phyloP scores from a whole-genome alignment of 148 eudicot species.

The Drosera capensis region DNA sequence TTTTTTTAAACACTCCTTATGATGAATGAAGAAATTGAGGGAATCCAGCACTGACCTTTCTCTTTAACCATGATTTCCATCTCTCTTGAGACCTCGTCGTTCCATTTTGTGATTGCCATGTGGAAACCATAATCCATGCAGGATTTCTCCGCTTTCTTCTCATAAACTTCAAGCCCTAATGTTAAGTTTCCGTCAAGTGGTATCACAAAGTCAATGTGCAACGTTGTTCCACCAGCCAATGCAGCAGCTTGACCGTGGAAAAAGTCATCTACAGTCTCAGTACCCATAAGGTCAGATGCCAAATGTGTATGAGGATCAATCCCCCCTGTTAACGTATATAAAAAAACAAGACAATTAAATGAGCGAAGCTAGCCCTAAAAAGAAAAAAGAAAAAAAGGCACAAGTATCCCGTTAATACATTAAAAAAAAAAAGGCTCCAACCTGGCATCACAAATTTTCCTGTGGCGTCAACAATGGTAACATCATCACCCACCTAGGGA shows the following conservation, averaged over 20 bases:
- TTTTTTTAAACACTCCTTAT: too few relatives aligned
- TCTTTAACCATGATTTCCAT: constrained; percentile 95
- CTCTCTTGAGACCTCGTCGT: constrained; percentile 63
- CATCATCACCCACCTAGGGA: constrained; percentile 68
- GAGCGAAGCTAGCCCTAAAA: background rate
- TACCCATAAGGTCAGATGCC: constrained; percentile 81
- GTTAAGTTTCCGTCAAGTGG: constrained; percentile 76
- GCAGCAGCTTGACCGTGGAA: constrained; percentile 97
- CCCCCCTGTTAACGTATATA: constrained; percentile 46
- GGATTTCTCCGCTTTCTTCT: constrained; percentile 47
- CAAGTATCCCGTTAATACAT: background rate
- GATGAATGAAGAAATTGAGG: too few relatives aligned
- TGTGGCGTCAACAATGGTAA: constrained; percentile 66
- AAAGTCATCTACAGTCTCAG: constrained; percentile 80
- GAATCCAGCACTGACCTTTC: constrained; percentile 37
- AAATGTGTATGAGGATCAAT: constrained; percentile 96
- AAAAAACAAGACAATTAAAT: background rate
- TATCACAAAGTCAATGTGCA: constrained; percentile 94
- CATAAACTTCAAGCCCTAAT: constrained; percentile 56
- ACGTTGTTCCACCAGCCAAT: constrained; percentile 95
- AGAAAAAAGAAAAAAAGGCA: background rate
- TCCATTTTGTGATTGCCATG: constrained; percentile 96
- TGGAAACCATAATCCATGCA: constrained; percentile 98
- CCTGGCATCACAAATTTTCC: constrained; percentile 99
- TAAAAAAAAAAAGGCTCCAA: constrained; percentile 9